Base-by-base conservation (phyloP, 352 stramenopile genomes). In the Aphanomyces stellatus region DNA sequence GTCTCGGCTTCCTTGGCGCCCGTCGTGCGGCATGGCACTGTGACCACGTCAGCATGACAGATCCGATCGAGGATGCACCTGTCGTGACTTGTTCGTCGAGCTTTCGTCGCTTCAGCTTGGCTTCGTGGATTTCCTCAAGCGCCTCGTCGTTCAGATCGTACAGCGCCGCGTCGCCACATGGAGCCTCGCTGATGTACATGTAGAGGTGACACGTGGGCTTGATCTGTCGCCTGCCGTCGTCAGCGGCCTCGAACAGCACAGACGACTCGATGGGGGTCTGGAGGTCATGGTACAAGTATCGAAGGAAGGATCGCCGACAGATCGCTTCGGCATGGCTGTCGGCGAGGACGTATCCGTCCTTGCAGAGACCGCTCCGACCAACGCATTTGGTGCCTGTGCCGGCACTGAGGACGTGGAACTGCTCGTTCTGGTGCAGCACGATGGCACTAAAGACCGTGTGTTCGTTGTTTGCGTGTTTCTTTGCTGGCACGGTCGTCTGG, bases 301-400 rank as follows among this genome's bases (percentile, higher is more conserved):
- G 76, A 35, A 97, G 65, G 3, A 98, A 75, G 13, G 90, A 87
- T 19, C 93, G 79, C 53, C 88, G 76, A 3, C 88, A 81, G 34
- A 98, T 69, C 34, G 96, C 78, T 81, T 98, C 94, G 25, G 94
- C 94, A 74, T 98, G 94, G 49, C 79, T 95, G 77, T 98, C 94
- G 75, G 96, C 91, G 7, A 98, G 72, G 33, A 97, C 77, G 55
- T 88, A 80, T 24, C 88, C 90, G 35, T 91, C 67, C 13, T 61
- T 69, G 65, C 86, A 74, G 48, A 93, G 70, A 60, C 88, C 78
- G 61, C 81, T 77, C 42, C 72, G 59, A 1, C 83, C 85, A n/a
- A 94, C 76, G 48, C 86, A 94, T 64, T 94, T 94, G 65, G 78
- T 93, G 62, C 86, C 86, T 0, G 86, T 88, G 19, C 77, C 83